Base-by-base conservation (phyloP, 1,284 basidiomycete species). In the Neotropicomus parvogracilis region DNA sequence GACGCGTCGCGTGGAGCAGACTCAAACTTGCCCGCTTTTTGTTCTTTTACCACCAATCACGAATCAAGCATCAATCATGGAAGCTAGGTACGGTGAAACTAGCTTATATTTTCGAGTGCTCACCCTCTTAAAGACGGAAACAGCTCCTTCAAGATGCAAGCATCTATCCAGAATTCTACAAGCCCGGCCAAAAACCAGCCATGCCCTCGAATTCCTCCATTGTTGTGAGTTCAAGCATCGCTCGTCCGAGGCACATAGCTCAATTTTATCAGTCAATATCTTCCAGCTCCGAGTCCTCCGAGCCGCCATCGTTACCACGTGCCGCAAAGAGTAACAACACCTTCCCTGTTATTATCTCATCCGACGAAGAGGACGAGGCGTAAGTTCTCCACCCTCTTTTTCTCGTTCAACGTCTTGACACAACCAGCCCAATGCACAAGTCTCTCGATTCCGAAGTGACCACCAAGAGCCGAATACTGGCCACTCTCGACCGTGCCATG, bases 81-180 rank as follows among this genome's bases (percentile, higher is more conserved):
- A 63, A 53, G 48, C 58, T 32, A 66, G 50, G 60, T 63, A 43
- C 17, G 43, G 17, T 9, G 5, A 4, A 32, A n/a, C 4, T n/a
- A 12, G 3, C 19, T 10, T 13, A 1, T 2, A 4, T 16, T 16
- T 6, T 1, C 11, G 0, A 14, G 4, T 0, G 1, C 40, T 60
- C 3, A 61, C 29, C 3, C 1, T 31, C 32, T 21, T 6, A 9
- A 34, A 65, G 64, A 49, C 64, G 64, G 11, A 53, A 56, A 34
- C 59, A 62, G 26, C 41, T 65, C 19, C 55, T 63, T 40, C 28
- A 50, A 41, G 55, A 65, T 21, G 44, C 62, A n/a, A 52, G 32
- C 6, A 10, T 64, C 24, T 69, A 66, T 40, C 67, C 67, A 28
- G 49, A 68, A 32, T 68, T 69, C 44, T 53, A 54, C 38, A 61